phyloP scores from a whole-genome alignment of 148 eudicot species.

The Polygonum aviculare region DNA sequence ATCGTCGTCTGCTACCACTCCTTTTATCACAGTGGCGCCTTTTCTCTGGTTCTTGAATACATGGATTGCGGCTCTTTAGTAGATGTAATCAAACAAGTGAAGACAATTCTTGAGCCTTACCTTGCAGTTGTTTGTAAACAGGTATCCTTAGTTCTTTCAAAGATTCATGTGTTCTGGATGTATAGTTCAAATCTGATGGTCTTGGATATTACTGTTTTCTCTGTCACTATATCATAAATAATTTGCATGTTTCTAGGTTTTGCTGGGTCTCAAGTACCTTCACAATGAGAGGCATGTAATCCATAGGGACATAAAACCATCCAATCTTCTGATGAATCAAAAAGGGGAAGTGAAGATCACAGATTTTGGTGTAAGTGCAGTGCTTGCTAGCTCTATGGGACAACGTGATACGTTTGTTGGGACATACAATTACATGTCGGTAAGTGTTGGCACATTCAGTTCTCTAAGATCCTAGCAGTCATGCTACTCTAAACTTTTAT shows the following conservation, averaged over 20 bases:
- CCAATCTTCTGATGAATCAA: conserved; percentile 86
- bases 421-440: conserved; percentile 96
- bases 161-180: not conserved
- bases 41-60: conserved; percentile 91
- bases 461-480: no score
- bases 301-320: conserved; percentile 93
- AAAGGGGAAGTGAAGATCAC: conserved; percentile 96
- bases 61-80: conserved; percentile 97
- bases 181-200: not conserved
- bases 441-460: conserved; percentile 24
- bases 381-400: conserved; percentile 87
- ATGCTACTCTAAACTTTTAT: not conserved
- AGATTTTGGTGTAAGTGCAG: conserved; percentile 96
- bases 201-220: not conserved
- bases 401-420: conserved; percentile 97
- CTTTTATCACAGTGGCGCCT: conserved; percentile 85
- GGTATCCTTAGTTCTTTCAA: conserved; percentile 24
- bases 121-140: conserved; percentile 95
- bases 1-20: conserved; percentile 88
- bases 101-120: conserved; percentile 93
- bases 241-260: conserved; percentile 42
- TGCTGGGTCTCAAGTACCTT: conserved; percentile 80
- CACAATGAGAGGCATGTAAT: conserved; percentile 93
- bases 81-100: conserved; percentile 79
- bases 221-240: not conserved